Base-by-base conservation (phyloP, 768 basidiomycete species). In the Lanmaoa pseudosensibilis region DNA sequence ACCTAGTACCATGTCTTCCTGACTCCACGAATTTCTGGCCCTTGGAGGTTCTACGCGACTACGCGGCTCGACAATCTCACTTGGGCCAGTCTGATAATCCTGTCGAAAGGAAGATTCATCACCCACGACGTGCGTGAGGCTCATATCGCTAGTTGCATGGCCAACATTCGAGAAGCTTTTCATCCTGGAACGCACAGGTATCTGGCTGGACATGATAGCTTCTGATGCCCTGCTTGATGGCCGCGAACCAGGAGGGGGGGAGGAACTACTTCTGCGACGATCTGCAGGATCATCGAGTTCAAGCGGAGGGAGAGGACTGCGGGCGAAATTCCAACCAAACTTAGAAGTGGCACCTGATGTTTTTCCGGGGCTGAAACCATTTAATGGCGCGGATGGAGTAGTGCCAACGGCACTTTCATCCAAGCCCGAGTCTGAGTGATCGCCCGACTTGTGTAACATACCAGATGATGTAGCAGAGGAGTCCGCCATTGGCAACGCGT, bases 181-280 rank as follows among this genome's bases (percentile, higher is more conserved):
- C 49, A 68, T 61, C 19, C 75, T 72, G 18, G 80, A 73, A 23
- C 73, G 73, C 5, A 80, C 72, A 15, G 82, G 81, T 51, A 83
- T 80, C 32, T 75, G 72, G 51, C 80, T 81, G 9, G 69, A 57
- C 18, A 55, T 52, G 44, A 55, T 51, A 16, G 59, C 50, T 19
- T 65, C 66, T 6, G 73, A 66, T 27, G 56, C 45, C 25, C 66
- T 63, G 54, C 66, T 69, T 1, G 66, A 58, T 50, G 73, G 60
- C 12, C 63, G 61, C 45, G 69, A 54, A 58, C 57, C 57, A 34
- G 64, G 62, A 4, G 62, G 58, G 19, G 72, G 72, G 3, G 75
- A 65, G 1, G 62, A 64, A 27, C 58, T 59, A 36, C 50, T 55
- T 47, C 54, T 59, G 43, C 10, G 58, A 46, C 40, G 69, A 25